Percentiles rank a stretch among this genome's conserved stretches.
Conservation (phyloP, 2,329 filamentous ascomycete species). For the Neospermospora avenae region DNA sequence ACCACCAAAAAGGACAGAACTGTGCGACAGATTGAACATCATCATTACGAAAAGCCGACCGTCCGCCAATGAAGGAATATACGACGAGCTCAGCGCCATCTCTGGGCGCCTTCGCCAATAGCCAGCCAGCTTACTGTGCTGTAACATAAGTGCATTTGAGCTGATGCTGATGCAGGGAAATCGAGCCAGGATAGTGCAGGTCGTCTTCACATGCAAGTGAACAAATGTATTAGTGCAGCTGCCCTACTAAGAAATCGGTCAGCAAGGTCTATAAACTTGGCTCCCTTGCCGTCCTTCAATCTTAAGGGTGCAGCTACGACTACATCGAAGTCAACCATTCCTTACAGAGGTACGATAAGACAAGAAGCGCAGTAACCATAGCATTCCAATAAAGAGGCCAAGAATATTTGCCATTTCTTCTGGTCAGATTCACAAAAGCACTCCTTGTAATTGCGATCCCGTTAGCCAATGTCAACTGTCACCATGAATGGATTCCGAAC, state of each 20-base stretch:
- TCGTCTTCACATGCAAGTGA: background rate
- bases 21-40: background rate
- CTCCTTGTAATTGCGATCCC: background rate
- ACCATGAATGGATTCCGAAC: background rate
- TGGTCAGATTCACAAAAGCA: background rate
- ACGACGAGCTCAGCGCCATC: background rate
- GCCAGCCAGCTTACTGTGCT: background rate
- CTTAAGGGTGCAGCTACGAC: background rate
- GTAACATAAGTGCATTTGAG: background rate
- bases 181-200: background rate
- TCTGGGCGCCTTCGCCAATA: background rate
- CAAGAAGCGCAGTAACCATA: background rate
- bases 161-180: background rate
- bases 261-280: background rate
- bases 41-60: background rate
- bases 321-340: background rate
- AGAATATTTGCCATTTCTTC: conserved; percentile 4
- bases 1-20: background rate
- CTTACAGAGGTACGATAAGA: too few species aligned
- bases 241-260: background rate
- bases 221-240: background rate
- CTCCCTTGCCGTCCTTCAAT: background rate
- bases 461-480: background rate
- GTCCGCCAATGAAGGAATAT: background rate
- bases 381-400: background rate